phyloP scores from a whole-genome alignment of 2,329 filamentous ascomycete genomes.

The Fusarium sarcochroum region DNA sequence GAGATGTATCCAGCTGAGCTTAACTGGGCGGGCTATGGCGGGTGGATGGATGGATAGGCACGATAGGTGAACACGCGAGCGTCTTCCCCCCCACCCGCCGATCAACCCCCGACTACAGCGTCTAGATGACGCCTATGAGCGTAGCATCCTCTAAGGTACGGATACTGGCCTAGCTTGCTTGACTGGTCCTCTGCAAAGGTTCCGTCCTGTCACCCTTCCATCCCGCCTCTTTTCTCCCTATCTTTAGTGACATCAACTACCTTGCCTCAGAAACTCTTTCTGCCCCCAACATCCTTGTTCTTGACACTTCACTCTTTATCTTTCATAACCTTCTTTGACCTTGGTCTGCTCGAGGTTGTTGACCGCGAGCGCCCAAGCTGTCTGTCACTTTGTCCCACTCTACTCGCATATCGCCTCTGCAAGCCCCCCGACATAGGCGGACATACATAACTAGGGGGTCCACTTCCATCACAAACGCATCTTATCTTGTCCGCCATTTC shows the following conservation, averaged over 20 bases:
- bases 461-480: slow-evolving; percentile 45
- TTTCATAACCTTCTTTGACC: not conserved
- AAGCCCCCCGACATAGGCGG: slow-evolving; percentile 39
- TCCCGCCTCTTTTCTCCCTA: slow-evolving; percentile 30
- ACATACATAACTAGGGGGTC: slow-evolving; percentile 37
- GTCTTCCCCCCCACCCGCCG: slow-evolving; percentile 36
- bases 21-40: slow-evolving; percentile 16
- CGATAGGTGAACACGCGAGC: slow-evolving; percentile 39
- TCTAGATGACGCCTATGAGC: slow-evolving; percentile 42
- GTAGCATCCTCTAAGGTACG: slow-evolving; percentile 40
- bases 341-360: slow-evolving; percentile 20
- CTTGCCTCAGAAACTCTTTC: slow-evolving; percentile 8
- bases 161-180: slow-evolving; percentile 34
- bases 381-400: slow-evolving; percentile 14
- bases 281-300: slow-evolving; percentile 16
- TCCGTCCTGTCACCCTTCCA: slow-evolving; percentile 16
- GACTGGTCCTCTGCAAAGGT: slow-evolving; percentile 27
- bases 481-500: slow-evolving; percentile 45
- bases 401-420: slow-evolving; percentile 37
- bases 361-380: slow-evolving; percentile 17
- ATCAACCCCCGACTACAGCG: slow-evolving; percentile 39
- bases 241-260: slow-evolving; percentile 23
- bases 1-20: slow-evolving; percentile 37
- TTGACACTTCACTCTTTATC: slow-evolving; percentile 11
- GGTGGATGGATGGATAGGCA: slow-evolving; percentile 28